Evolutionary conservation across 768 basidiomycete species (phyloP).

Genomic region (Paxillus involutus): DNA sequence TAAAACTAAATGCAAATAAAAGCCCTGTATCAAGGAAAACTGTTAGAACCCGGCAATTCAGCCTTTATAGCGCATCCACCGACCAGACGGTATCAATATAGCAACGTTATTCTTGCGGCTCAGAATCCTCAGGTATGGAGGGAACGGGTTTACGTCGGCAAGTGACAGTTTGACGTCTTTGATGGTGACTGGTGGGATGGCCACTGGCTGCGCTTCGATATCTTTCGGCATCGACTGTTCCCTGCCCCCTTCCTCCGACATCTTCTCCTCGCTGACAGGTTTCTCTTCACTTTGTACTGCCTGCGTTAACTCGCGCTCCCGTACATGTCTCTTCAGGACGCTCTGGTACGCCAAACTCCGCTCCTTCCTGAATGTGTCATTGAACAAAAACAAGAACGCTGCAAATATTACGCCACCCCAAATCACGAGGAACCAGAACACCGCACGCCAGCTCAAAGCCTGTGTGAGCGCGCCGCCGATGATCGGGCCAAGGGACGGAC

Average conservation of each 20-base stretch:
- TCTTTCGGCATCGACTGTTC: conserved; percentile 18
- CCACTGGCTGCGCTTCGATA: conserved; percentile 21
- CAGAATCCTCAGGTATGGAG: conserved; percentile 60
- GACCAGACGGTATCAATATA: conserved; percentile 43
- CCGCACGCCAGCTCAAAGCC: conserved; percentile 73
- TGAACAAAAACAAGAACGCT: conserved; percentile 68
- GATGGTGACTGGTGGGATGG: conserved; percentile 8
- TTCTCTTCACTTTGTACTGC: neutral
- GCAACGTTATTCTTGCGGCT: conserved; percentile 64
- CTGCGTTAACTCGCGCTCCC: conserved; percentile 13
- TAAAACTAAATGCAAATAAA: conserved; percentile 68
- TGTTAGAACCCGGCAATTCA: neutral
- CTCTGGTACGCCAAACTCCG: conserved; percentile 80
- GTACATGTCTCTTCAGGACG: conserved; percentile 47
- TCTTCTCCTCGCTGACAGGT: conserved; percentile 8
- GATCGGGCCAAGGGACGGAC: conserved; percentile 66
- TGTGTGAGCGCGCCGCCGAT: conserved; percentile 71
- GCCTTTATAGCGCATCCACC: conserved; percentile 9
- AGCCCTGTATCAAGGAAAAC: conserved; percentile 43
- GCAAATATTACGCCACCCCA: conserved; percentile 54
- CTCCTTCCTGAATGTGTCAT: conserved; percentile 82
- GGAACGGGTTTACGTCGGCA: conserved; percentile 70
- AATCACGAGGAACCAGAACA: conserved; percentile 82
- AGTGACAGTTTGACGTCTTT: conserved; percentile 56
- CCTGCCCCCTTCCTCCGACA: neutral